These are phyloP conservation scores for Kentomonas sorsogonicus DNA, from an alignment of 208 protist genomes.

Conservation along the genomic window DNA sequence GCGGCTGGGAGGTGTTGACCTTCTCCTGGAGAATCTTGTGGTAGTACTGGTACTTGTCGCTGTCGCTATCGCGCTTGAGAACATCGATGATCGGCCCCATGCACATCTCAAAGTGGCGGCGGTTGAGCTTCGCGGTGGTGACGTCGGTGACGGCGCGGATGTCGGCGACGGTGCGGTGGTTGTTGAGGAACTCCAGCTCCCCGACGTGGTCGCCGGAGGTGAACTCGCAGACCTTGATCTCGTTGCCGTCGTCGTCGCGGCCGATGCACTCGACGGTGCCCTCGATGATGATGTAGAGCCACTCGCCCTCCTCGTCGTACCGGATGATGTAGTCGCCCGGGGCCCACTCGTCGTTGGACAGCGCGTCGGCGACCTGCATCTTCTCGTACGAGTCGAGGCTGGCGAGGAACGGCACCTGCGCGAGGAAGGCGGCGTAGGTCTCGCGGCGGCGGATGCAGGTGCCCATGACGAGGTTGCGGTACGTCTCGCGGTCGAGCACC, in stretches of 20 bases:
- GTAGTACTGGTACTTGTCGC: constrained; percentile 89
- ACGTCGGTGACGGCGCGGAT: constrained; percentile 71
- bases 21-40: constrained; percentile 65
- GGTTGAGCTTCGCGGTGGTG: constrained; percentile 85
- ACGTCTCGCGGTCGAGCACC: constrained; percentile 88
- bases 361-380: constrained; percentile 83
- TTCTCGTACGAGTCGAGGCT: constrained; percentile 81
- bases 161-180: constrained; percentile 82
- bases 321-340: constrained; percentile 83
- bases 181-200: constrained; percentile 89
- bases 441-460: constrained; percentile 79
- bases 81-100: constrained; percentile 88
- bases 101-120: constrained; percentile 90
- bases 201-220: constrained; percentile 77
- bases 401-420: constrained; percentile 70
- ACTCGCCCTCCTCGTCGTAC: constrained; percentile 84
- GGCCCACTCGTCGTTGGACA: constrained; percentile 75
- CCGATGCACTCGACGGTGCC: constrained; percentile 84
- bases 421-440: constrained; percentile 69
- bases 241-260: constrained; percentile 53
- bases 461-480: constrained; percentile 89
- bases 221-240: constrained; percentile 83
- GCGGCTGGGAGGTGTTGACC: constrained; percentile 1
- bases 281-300: constrained; percentile 89
- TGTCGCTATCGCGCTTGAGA: constrained; percentile 69